A percentile compares a stretch with the other conserved stretches of the same genome.
These are phyloP conservation scores for Lactarius tabidus DNA, from an alignment of 768 basidiomycete genomes.

Conservation along the genomic window DNA sequence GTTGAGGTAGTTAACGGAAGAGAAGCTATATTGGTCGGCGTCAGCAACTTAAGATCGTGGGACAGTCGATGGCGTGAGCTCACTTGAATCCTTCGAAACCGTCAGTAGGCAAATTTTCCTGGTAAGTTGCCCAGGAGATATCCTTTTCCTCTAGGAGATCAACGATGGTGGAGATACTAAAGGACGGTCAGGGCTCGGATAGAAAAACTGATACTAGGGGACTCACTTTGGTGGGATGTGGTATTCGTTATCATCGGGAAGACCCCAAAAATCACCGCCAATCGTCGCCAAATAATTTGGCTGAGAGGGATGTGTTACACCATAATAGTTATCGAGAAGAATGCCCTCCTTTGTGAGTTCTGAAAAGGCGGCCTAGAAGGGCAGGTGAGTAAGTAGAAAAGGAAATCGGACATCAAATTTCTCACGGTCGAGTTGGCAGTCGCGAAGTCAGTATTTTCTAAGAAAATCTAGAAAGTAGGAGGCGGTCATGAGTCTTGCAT, in stretches of 20 bases:
- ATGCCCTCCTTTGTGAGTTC: constrained; percentile 49
- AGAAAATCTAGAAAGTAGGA: constrained; percentile 44
- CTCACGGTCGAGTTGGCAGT: constrained; percentile 27
- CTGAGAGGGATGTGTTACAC: constrained; percentile 54
- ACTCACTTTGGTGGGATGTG: constrained; percentile 28
- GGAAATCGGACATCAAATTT: neutral
- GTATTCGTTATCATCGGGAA: constrained; percentile 40
- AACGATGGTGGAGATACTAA: constrained; percentile 46
- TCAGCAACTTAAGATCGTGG: neutral
- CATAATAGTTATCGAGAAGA: constrained; percentile 41
- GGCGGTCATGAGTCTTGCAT: neutral
- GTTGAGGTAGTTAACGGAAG: constrained; percentile 39
- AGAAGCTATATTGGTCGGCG: constrained; percentile 30
- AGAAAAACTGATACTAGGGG: too few relatives aligned
- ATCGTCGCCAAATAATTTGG: constrained; percentile 53
- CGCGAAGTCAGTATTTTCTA: constrained; percentile 58
- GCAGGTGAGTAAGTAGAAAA: constrained; percentile 15
- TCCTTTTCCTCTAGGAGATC: constrained; percentile 56
- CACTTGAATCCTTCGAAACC: constrained; percentile 36
- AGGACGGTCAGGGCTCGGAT: neutral
- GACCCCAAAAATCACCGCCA: constrained; percentile 53
- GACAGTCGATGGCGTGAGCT: neutral
- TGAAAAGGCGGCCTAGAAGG: constrained; percentile 31
- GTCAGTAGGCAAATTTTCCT: constrained; percentile 53
- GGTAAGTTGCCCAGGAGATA: constrained; percentile 59